Conservation (phyloP, 208 protist species). For the Wallacemonas sp. region DNA sequence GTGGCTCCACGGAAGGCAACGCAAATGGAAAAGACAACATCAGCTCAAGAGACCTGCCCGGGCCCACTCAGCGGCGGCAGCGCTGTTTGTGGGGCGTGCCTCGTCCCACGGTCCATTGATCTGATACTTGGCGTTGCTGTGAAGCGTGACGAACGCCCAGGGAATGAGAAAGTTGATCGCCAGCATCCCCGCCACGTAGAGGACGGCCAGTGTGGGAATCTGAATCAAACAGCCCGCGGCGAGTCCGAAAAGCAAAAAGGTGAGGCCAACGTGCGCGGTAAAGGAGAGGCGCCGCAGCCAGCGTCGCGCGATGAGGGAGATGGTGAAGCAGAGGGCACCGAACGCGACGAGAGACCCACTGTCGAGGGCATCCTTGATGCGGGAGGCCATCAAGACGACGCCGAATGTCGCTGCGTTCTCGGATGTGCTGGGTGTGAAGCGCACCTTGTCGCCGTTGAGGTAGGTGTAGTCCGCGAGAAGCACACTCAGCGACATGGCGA, state of each 20-base stretch:
- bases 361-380: constrained; percentile 61
- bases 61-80: constrained; percentile 89
- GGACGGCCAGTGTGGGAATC: constrained; percentile 55
- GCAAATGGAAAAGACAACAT: neutral
- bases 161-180: constrained; percentile 77
- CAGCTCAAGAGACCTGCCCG: constrained; percentile 76
- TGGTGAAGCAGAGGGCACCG: constrained; percentile 81
- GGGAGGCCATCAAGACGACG: constrained; percentile 83
- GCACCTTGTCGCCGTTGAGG: constrained; percentile 70
- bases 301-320: constrained; percentile 81
- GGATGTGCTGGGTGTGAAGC: constrained; percentile 63
- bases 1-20: neutral
- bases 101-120: constrained; percentile 93
- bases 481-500: constrained; percentile 81
- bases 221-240: constrained; percentile 51
- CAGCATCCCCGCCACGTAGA: constrained; percentile 53
- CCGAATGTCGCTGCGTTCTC: constrained; percentile 86
- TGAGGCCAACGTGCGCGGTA: constrained; percentile 66
- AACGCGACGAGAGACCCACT: constrained; percentile 82
- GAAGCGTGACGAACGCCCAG: constrained; percentile 74
- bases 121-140: constrained; percentile 81
- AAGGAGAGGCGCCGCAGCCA: constrained; percentile 55
- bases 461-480: constrained; percentile 87
- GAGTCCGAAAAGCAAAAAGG: constrained; percentile 59
- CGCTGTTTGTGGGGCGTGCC: constrained; percentile 91